Evolutionary conservation across 208 protist genomes (phyloP).

Genomic region (Wallacemonas sp.): DNA sequence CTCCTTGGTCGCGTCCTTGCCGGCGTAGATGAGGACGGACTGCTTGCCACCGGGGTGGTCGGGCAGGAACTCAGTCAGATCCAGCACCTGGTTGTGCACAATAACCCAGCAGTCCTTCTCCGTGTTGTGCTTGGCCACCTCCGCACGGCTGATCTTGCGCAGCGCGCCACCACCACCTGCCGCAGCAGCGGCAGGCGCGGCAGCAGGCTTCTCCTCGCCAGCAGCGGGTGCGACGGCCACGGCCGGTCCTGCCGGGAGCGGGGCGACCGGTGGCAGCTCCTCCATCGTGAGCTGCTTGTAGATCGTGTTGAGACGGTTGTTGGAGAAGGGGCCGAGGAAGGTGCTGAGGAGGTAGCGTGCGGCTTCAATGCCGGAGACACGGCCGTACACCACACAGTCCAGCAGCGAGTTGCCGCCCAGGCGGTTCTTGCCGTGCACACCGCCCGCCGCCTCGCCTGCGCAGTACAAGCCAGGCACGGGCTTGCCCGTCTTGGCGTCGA

Average conservation of each 20-base stretch:
- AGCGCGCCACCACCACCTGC: conserved; percentile 5
- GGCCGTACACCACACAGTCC: conserved; percentile 96
- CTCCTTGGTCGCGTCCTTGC: conserved; percentile 62
- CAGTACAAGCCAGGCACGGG: conserved; percentile 89
- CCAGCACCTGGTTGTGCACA: conserved; percentile 49
- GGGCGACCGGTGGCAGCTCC: conserved; percentile 38
- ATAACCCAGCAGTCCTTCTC: conserved; percentile 57
- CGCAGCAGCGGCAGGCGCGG: conserved; percentile 12
- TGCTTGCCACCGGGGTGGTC: conserved; percentile 67
- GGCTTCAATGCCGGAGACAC: conserved; percentile 62
- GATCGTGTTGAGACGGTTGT: conserved; percentile 49
- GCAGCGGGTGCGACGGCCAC: conserved; percentile 7
- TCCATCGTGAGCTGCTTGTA: conserved; percentile 40
- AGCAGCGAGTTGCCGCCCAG: conserved; percentile 95
- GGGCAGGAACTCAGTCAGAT: conserved; percentile 49
- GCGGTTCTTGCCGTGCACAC: conserved; percentile 95
- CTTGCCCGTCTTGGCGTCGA: conserved; percentile 32
- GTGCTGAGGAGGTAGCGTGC: conserved; percentile 42
- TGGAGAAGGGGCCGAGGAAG: conserved; percentile 47
- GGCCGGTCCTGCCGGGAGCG: conserved; percentile 16
- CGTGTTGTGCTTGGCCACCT: conserved; percentile 74
- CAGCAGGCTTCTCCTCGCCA: no score
- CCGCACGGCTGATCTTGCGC: conserved; percentile 37
- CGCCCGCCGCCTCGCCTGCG: conserved; percentile 94
- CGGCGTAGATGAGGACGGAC: conserved; percentile 54